Evolutionary conservation across 768 basidiomycete genomes (phyloP).

Genomic region (Peribolospora kevripleyi): DNA sequence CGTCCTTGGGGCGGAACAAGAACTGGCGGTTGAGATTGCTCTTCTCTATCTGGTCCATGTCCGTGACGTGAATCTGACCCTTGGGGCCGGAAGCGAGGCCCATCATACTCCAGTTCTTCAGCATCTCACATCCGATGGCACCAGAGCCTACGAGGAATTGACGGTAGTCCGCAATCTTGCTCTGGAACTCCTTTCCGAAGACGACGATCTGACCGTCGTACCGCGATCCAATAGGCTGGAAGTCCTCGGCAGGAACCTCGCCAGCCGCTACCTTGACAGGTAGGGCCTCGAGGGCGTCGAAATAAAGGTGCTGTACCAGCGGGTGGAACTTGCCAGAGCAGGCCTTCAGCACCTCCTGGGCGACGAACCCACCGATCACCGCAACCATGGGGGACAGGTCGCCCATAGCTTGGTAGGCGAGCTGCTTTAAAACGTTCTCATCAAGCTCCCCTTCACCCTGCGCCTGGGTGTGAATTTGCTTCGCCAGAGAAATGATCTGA

Average conservation of each 20-base stretch:
- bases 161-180: slow-evolving; percentile 63
- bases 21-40: slow-evolving; percentile 95
- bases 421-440: slow-evolving; percentile 46
- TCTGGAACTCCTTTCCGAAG: slow-evolving; percentile 78
- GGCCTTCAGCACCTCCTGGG: slow-evolving; percentile 91
- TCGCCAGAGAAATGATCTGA: slow-evolving; percentile 45
- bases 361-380: slow-evolving; percentile 89
- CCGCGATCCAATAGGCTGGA: slow-evolving; percentile 52
- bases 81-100: slow-evolving; percentile 58
- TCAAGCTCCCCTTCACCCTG: slow-evolving; percentile 41
- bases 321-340: slow-evolving; percentile 96
- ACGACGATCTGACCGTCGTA: slow-evolving; percentile 92
- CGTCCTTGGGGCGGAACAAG: slow-evolving; percentile 82
- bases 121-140: slow-evolving; percentile 97
- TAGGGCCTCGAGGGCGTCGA: slow-evolving; percentile 87
- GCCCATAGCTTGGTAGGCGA: slow-evolving; percentile 75
- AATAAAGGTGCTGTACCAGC: slow-evolving; percentile 81
- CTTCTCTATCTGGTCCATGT: slow-evolving; percentile 97
- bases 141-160: slow-evolving; percentile 98
- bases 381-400: slow-evolving; percentile 75
- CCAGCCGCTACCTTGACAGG: slow-evolving; percentile 36
- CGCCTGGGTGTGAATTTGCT: slow-evolving; percentile 33
- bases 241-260: slow-evolving; percentile 29
- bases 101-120: slow-evolving; percentile 99
- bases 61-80: slow-evolving; percentile 75